Evolutionary conservation across 345 rosid genomes (phyloP).

Genomic region (Sisymbrium altissimum): DNA sequence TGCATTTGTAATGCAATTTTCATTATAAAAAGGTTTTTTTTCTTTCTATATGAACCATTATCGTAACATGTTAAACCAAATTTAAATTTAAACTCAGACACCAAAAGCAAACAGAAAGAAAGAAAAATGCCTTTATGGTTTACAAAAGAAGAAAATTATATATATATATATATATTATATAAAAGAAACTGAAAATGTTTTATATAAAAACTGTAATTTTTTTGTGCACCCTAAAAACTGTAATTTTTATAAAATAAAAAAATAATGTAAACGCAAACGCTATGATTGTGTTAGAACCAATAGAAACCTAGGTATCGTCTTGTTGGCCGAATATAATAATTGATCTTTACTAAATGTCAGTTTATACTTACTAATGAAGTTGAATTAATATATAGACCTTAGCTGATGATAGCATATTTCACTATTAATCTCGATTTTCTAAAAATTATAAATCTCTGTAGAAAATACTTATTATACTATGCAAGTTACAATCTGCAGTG

Average conservation of each 20-base stretch:
- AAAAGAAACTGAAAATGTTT: too few relatives aligned
- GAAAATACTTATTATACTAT: background rate
- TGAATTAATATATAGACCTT: background rate
- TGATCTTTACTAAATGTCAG: background rate
- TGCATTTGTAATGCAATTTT: background rate
- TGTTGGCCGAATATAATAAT: background rate
- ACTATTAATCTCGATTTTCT: background rate
- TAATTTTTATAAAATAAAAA: background rate
- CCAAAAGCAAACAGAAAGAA: background rate
- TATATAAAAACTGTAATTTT: too few relatives aligned
- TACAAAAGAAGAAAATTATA: background rate
- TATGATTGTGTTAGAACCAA: background rate
- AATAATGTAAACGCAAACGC: background rate
- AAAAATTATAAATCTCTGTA: background rate
- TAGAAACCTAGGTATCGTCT: background rate
- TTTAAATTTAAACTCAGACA: background rate
- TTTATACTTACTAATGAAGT: background rate
- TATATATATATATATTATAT: too few relatives aligned
- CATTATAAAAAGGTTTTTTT: background rate
- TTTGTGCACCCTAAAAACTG: too few relatives aligned
- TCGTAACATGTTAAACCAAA: background rate
- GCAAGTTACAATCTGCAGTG: too few relatives aligned
- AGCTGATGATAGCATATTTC: background rate
- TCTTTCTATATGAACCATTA: background rate
- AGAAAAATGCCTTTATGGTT: background rate